Conservation (phyloP, 371 early-diverging fungal genomes). For the Nematocida homosporus region DNA sequence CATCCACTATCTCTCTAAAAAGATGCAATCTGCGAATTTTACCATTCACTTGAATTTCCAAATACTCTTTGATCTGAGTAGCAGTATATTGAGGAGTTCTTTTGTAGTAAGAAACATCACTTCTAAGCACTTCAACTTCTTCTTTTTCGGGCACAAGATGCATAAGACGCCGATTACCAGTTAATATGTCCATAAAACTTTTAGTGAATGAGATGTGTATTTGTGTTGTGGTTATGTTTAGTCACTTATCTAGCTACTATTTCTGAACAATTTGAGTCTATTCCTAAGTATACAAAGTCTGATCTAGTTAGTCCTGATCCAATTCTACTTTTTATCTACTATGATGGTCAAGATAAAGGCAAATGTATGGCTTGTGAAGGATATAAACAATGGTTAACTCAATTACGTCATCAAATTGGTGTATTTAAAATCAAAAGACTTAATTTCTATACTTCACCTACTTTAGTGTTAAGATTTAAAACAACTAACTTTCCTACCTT, state of each 20-base stretch:
- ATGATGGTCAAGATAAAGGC: conserved; percentile 21
- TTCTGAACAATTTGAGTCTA: not conserved
- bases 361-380: conserved; percentile 44
- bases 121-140: not conserved
- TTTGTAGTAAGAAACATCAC: conserved; percentile 21
- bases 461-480: conserved; percentile 25
- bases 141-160: not conserved
- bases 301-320: conserved; percentile 16
- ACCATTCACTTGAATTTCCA: conserved; percentile 10
- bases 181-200: conserved; percentile 36
- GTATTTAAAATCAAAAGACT: conserved; percentile 33
- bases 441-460: conserved; percentile 28
- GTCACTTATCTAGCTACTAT: conserved; percentile 2
- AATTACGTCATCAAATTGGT: conserved; percentile 3
- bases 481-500: conserved; percentile 47
- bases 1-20: conserved; percentile 10
- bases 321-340: conserved; percentile 47
- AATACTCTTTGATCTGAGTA: conserved; percentile 4
- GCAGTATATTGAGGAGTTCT: conserved; percentile 1
- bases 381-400: conserved; percentile 35
- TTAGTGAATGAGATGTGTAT: conserved; percentile 12
- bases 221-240: conserved; percentile 27
- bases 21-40: conserved; percentile 9
- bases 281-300: conserved; percentile 11
- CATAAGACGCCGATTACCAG: conserved; percentile 16